Percentiles rank a stretch among this genome's conserved stretches.
phyloP scores from a whole-genome alignment of 108 stramenopile genomes.

The Schizochytrium sp. region DNA sequence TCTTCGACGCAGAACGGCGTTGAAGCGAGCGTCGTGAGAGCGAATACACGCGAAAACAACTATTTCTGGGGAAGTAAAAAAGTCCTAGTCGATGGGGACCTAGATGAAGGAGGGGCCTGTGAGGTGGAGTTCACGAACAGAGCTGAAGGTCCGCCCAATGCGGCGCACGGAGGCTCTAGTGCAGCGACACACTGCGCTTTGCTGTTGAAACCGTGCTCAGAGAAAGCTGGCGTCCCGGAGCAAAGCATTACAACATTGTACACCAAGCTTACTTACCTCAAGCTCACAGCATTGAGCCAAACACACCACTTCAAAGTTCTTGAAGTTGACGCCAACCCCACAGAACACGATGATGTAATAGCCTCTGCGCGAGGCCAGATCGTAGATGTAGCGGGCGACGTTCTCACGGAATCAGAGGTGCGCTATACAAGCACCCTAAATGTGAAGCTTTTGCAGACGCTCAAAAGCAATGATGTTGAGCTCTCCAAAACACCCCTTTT shows the following conservation, averaged over 20 bases:
- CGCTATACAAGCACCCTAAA: background rate
- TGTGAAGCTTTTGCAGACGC: conserved; percentile 5
- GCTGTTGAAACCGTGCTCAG: background rate
- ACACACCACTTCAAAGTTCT: conserved; percentile 3
- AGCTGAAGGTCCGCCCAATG: background rate
- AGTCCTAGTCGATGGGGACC: background rate
- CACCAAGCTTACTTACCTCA: background rate
- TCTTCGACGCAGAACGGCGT: no score
- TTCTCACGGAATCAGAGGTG: conserved; percentile 15
- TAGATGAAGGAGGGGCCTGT: background rate
- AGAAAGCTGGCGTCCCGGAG: background rate
- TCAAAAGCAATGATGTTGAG: background rate
- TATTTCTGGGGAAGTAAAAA: conserved; percentile 17
- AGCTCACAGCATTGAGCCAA: background rate
- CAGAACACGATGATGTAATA: background rate
- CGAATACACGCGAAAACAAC: background rate
- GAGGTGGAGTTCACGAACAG: background rate
- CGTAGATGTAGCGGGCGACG: background rate
- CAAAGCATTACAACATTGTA: background rate
- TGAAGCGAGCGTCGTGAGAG: no score
- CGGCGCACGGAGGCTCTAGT: conserved; percentile 39
- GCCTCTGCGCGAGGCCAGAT: background rate
- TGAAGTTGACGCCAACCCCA: background rate
- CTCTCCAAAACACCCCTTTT: conserved; percentile 1
- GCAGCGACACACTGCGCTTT: conserved; percentile 16